Evolutionary conservation across 768 basidiomycete genomes (phyloP), one percentile per base, ranked within the genome.

Genomic region (Kwoniella botswanensis): DNA sequence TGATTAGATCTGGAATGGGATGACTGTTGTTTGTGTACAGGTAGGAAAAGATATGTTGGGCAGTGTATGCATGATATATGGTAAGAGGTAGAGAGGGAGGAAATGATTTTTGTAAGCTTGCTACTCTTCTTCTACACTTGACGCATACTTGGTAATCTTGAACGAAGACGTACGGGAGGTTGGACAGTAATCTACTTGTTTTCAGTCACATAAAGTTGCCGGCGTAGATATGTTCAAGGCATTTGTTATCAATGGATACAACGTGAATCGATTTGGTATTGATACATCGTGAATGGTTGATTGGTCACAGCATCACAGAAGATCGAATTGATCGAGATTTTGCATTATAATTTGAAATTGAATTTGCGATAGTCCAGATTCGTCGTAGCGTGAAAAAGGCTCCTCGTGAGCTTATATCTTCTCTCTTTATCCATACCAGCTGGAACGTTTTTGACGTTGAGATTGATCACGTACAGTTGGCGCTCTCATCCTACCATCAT

Each of bases 161-260:
- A 58, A 26, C 13, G n/a, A 53, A 35, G 55, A 81, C 79, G 64
- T 61, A 81, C 79, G 22, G 79, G 79, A 69, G 79, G 77, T 63
- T 81, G 79, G n/a, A 81, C 59, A 13, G 58, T 81, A 56, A 81
- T 81, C 79, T 81, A 56, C 26, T 12, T 29, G n/a, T 5, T 35
- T 35, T 35, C 35, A 35, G 35, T 35, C 35, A 35, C 35, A 35
- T 35, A 35, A 35, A 35, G 35, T 35, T 35, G 35, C 35, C 35
- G 35, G 35, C 35, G 35, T 35, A 35, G 35, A 35, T 35, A 13
- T 54, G 46, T 13, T 10, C n/a, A 18, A 67, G 58, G 58, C 17
- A 56, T 56, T 56, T 56, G 55, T 5, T n/a, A 18, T 59, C 13
- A 11, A 59, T 35, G 29, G n/a, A 42, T 29, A 29, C 17, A 29